These are phyloP conservation scores for Helicocarpus griseus DNA, from an alignment of 2,329 filamentous ascomycete species.

Conservation along the genomic window DNA sequence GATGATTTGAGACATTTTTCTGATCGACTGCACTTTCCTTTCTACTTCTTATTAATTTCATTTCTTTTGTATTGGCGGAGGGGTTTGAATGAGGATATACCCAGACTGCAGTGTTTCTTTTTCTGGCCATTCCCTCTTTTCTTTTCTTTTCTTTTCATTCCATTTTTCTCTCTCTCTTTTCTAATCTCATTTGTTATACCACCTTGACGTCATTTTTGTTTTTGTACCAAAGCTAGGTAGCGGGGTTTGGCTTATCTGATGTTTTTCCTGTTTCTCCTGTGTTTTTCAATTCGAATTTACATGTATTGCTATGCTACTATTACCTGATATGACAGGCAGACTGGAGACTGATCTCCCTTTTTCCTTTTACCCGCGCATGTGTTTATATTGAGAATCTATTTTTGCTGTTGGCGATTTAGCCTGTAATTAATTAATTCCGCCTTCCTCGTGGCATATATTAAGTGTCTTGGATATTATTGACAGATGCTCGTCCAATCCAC, in stretches of 20 bases:
- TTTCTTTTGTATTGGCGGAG: constrained; percentile 2
- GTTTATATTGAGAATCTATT: not conserved
- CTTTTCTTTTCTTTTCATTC: not conserved
- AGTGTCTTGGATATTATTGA: not conserved
- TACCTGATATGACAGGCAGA: not conserved
- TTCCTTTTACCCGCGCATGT: not conserved
- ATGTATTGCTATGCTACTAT: not conserved
- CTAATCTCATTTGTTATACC: not conserved
- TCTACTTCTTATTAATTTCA: constrained; percentile 10
- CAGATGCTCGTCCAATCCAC: too few relatives aligned
- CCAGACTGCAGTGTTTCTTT: constrained; percentile 3
- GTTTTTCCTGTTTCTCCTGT: too few relatives aligned
- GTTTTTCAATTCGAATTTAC: not conserved
- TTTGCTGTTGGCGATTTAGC: not conserved
- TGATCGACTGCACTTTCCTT: constrained; percentile 8
- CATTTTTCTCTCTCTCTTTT: constrained; percentile 1
- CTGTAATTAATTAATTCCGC: not conserved
- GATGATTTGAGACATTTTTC: too few relatives aligned
- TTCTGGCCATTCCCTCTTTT: not conserved
- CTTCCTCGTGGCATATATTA: not conserved
- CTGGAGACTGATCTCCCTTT: not conserved
- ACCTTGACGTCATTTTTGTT: not conserved
- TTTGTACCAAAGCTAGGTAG: not conserved
- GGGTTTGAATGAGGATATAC: constrained; percentile 5
- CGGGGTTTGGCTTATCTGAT: not conserved